Evolutionary conservation across 1,284 basidiomycete species (phyloP).

Genomic region (Leccinum fuscescens): DNA sequence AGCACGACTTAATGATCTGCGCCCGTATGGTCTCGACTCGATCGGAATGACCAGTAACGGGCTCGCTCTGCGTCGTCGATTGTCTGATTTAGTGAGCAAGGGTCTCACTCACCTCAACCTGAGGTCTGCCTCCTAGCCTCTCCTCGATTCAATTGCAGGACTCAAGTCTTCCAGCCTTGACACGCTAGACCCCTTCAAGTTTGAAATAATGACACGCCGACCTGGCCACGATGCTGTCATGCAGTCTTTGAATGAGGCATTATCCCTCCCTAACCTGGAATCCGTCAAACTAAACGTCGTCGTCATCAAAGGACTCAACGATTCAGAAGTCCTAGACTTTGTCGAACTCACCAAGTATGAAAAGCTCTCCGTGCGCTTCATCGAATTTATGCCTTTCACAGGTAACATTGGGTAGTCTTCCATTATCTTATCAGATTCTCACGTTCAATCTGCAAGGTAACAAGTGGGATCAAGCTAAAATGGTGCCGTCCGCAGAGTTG

Average conservation of each 20-base stretch:
- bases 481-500: slow-evolving; percentile 72
- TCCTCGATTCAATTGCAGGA: background rate
- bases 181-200: slow-evolving; percentile 85
- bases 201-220: slow-evolving; percentile 82
- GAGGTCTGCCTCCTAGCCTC: slow-evolving; percentile 45
- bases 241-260: slow-evolving; percentile 62
- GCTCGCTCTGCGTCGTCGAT: slow-evolving; percentile 68
- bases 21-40: slow-evolving; percentile 61
- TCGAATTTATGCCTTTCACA: slow-evolving; percentile 93
- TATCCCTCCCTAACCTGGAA: slow-evolving; percentile 47
- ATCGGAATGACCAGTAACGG: slow-evolving; percentile 90
- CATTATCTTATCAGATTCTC: slow-evolving; percentile 2
- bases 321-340: slow-evolving; percentile 76
- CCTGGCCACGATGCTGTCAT: slow-evolving; percentile 75
- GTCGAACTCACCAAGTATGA: slow-evolving; percentile 70
- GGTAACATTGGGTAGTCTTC: slow-evolving; percentile 42
- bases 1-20: slow-evolving; percentile 60
- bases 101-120: slow-evolving; percentile 85
- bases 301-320: slow-evolving; percentile 79
- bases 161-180: slow-evolving; percentile 56
- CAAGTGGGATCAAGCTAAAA: slow-evolving; percentile 80
- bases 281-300: slow-evolving; percentile 84
- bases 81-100: slow-evolving; percentile 64
- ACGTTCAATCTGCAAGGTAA: slow-evolving; percentile 53
- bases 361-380: slow-evolving; percentile 76